Conservation (phyloP, 768 basidiomycete genomes). For the Suillus alpinus region DNA sequence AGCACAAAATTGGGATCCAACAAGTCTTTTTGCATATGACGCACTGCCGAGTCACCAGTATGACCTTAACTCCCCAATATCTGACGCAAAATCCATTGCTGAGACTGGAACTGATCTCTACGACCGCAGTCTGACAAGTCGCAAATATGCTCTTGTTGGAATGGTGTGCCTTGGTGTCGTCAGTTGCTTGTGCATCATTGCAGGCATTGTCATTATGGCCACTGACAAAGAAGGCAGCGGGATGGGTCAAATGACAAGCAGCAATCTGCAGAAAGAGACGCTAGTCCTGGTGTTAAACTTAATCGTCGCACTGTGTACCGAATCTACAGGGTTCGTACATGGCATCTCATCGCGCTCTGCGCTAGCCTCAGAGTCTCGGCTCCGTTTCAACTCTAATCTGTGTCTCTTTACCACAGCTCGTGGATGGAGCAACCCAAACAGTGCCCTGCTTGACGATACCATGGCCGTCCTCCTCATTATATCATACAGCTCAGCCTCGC, state of each 20-base stretch:
- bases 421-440: constrained; percentile 20
- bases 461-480: constrained; percentile 28
- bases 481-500: constrained; percentile 27
- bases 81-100: neutral
- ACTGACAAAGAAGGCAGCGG: neutral
- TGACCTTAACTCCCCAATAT: neutral
- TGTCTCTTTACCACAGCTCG: constrained; percentile 22
- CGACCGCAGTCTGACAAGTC: constrained; percentile 24
- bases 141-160: constrained; percentile 23
- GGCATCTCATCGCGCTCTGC: constrained; percentile 26
- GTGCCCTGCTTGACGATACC: constrained; percentile 16
- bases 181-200: constrained; percentile 22
- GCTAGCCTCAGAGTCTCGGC: constrained; percentile 22
- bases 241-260: neutral
- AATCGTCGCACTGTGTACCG: constrained; percentile 27
- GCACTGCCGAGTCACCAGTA: neutral
- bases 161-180: constrained; percentile 20
- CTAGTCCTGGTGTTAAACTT: constrained; percentile 23
- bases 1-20: neutral
- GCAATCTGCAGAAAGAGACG: constrained; percentile 16
- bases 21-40: neutral
- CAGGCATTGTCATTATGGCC: constrained; percentile 8
- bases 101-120: constrained; percentile 24
- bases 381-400: constrained; percentile 29
- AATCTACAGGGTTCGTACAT: constrained; percentile 29